Evolutionary conservation across 768 basidiomycete genomes (phyloP).

Genomic region (Lactifluus subvellereus): DNA sequence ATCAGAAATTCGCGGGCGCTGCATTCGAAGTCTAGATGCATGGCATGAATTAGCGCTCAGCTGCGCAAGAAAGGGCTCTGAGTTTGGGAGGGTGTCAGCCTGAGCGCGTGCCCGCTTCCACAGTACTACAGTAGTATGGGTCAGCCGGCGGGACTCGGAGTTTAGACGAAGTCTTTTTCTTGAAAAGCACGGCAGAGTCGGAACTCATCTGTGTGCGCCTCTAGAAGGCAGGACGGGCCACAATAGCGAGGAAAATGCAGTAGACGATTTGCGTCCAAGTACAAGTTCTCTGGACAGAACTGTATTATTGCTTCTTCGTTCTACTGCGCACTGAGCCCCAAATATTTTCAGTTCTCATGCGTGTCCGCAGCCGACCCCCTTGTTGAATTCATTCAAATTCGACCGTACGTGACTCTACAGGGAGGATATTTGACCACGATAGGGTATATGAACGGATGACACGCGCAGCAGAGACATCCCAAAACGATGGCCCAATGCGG

Average conservation of each 20-base stretch:
- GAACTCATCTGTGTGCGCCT: neutral
- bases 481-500: neutral
- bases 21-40: constrained; percentile 1
- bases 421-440: neutral
- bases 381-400: too few species aligned
- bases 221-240: neutral
- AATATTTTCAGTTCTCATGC: neutral
- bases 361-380: neutral
- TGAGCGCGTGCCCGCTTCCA: neutral
- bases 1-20: constrained; percentile 3
- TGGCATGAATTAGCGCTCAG: neutral
- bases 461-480: neutral
- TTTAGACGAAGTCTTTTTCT: neutral
- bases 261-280: neutral
- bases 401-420: neutral
- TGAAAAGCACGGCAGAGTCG: neutral
- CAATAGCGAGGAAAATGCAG: neutral
- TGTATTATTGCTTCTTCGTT: neutral
- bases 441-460: neutral
- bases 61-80: neutral
- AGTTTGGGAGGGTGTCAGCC: neutral
- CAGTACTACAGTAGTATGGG: too few species aligned
- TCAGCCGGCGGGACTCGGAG: too few species aligned
- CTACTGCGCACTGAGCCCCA: neutral
- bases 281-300: neutral